Conservation (phyloP, 371 early-diverging fungal species). For the Chytridium lagenaria region DNA sequence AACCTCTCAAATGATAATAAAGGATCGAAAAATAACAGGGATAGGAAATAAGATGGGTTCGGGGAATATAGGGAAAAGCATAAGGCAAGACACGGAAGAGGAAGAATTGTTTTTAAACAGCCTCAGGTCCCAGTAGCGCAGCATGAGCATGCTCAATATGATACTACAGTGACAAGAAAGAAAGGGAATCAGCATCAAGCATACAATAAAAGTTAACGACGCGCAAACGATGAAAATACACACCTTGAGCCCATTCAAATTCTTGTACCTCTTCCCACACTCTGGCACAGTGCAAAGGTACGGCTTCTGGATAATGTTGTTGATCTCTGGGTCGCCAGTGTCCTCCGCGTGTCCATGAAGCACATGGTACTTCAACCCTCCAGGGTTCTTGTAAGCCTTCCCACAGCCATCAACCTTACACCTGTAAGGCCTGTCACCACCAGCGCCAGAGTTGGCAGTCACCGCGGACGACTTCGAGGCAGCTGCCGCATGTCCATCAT, state of each 20-base stretch:
- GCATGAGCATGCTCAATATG: slow-evolving; percentile 51
- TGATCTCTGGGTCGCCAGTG: slow-evolving; percentile 56
- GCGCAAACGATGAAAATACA: slow-evolving; percentile 18
- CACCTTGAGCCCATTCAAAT: slow-evolving; percentile 66
- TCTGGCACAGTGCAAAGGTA: slow-evolving; percentile 64
- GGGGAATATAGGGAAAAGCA: too few species aligned
- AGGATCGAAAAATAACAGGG: too few species aligned
- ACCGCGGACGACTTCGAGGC: background rate
- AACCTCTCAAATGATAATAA: too few species aligned
- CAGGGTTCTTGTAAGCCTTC: slow-evolving; percentile 73
- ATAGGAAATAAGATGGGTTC: too few species aligned
- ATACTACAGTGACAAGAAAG: slow-evolving; percentile 30
- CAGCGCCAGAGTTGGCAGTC: background rate
- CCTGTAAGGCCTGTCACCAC: slow-evolving; percentile 53
- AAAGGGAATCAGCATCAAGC: slow-evolving; percentile 3
- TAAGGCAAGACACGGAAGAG: too few species aligned
- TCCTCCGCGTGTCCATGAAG: slow-evolving; percentile 64
- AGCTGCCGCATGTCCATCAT: background rate
- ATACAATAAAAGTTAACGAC: background rate
- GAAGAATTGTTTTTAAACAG: too few species aligned
- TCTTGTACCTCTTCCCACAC: slow-evolving; percentile 73
- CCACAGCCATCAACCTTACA: slow-evolving; percentile 64
- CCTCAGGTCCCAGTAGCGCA: background rate
- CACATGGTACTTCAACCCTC: slow-evolving; percentile 70
- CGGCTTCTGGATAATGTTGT: slow-evolving; percentile 64